phyloP scores from a whole-genome alignment of 2,329 filamentous ascomycete genomes.

The Annulohypoxylon truncatum region DNA sequence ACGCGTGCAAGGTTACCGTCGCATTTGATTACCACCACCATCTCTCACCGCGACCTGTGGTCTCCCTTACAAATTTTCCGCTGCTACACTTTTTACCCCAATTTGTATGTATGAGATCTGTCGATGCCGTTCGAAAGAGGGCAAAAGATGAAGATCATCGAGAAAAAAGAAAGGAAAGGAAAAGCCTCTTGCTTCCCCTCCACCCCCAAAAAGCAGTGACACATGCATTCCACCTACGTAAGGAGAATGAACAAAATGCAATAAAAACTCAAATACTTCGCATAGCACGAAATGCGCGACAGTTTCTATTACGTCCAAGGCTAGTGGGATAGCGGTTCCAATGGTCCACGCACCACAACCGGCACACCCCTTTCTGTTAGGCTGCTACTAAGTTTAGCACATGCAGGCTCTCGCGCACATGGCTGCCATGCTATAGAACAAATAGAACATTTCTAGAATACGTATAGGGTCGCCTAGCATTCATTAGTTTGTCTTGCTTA shows the following conservation, averaged over 20 bases:
- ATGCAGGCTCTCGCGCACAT: slow-evolving; percentile 22
- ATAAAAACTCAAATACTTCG: not conserved
- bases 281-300: slow-evolving; percentile 23
- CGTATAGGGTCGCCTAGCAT: not conserved
- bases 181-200: not conserved
- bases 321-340: slow-evolving; percentile 15
- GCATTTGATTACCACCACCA: slow-evolving; percentile 48
- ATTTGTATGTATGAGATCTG: not conserved
- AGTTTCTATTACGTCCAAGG: slow-evolving; percentile 20
- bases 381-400: slow-evolving; percentile 39
- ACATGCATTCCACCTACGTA: not conserved
- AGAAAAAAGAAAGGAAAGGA: not conserved
- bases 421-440: slow-evolving; percentile 40
- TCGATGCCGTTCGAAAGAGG: not conserved
- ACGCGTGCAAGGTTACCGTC: slow-evolving; percentile 39
- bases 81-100: slow-evolving; percentile 11
- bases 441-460: slow-evolving; percentile 45
- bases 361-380: not conserved
- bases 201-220: not conserved
- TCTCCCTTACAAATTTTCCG: slow-evolving; percentile 15
- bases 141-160: not conserved
- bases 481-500: not conserved
- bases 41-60: not conserved
- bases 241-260: not conserved
- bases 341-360: not conserved